Evolutionary conservation across 148 eudicot species (phyloP), one percentile per base, ranked within the genome.

Genomic region (Rheum nobile): DNA sequence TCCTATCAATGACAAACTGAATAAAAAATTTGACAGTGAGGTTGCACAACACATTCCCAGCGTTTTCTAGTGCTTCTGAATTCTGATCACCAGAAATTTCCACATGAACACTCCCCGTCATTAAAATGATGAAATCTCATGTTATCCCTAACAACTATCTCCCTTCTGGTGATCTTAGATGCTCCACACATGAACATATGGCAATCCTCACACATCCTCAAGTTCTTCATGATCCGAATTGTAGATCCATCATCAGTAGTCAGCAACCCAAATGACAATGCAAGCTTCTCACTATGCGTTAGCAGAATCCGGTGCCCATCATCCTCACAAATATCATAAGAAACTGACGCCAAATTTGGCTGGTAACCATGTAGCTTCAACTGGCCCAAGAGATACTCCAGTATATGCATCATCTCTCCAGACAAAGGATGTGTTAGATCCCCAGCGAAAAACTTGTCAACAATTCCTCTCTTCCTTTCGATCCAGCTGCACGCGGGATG

Each of bases 401-500:
- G 77, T 80, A 87, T 71, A 43, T 81, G 81, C 75, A 79, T 77
- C 46, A 82, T 85, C 55, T 76, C 71, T 44, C 79, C 85, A 39
- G 85, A 79, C 73, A 87, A 76, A 67, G 80, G 63, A 71, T 88
- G 96, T 59, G 87, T 74, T 70, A 88, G 85, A 79, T 87, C 88
- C 32, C 86, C 84, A 90, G 86, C 87, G 75, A 80, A 88, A 80
- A 92, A 92, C 72, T 78, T 76, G 73, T 92, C 88, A 34, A 72
- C 82, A 79, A 78, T 82, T 47, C 71, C 85, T 82, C 59, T 85
- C 76, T 86, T 87, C 39, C 82, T 77, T 82, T 90, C 98, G 79
- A 90, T 88, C 86, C 90, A 87, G 82, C 98, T 92, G 76, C 83
- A 86, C 21, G 86, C 93, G 22, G 93, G 93, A 77, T 88, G 89